Evolutionary conservation across 225 moss, liverwort and hornwort species (phyloP).

Genomic region (Takakia lepidozioides): DNA sequence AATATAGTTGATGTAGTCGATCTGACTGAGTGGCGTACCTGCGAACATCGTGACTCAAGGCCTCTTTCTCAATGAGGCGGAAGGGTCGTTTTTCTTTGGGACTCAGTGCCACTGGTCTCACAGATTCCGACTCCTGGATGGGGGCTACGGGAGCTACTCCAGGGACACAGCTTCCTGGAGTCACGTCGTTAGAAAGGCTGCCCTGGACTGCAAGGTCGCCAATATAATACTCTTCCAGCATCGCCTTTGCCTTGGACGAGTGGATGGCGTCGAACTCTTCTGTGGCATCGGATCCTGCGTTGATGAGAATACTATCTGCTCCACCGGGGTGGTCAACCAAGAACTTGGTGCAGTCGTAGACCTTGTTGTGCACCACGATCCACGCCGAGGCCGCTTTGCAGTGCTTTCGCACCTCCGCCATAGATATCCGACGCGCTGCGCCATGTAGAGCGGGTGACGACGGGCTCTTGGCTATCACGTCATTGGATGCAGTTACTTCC

Average conservation of each 20-base stretch:
- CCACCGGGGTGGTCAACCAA: constrained; percentile 90
- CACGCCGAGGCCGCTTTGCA: constrained; percentile 61
- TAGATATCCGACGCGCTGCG: constrained; percentile 32
- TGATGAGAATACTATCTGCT: constrained; percentile 77
- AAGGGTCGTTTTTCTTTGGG: constrained; percentile 63
- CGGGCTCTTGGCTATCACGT: constrained; percentile 1
- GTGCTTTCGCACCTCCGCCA: constrained; percentile 61
- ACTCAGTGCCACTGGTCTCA: constrained; percentile 70
- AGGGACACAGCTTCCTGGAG: constrained; percentile 1
- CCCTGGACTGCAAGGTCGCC: constrained; percentile 42
- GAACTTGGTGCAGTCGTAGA: constrained; percentile 83
- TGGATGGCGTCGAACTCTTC: constrained; percentile 98
- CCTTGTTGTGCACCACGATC: constrained; percentile 78
- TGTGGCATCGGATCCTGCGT: constrained; percentile 73
- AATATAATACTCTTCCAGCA: constrained; percentile 81
- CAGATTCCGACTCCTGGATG: constrained; percentile 10
- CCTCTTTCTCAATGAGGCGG: constrained; percentile 46
- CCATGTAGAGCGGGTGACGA: background rate
- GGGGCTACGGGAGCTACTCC: constrained; percentile 4
- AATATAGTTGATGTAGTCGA: no score
- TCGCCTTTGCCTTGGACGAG: constrained; percentile 75
- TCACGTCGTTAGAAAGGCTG: constrained; percentile 12
- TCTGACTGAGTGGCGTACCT: constrained; percentile 27
- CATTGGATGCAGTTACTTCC: constrained; percentile 5
- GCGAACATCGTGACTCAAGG: constrained; percentile 55